phyloP scores from a whole-genome alignment of 2,329 filamentous ascomycete species.

The Neopestalotiopsis clavispora region DNA sequence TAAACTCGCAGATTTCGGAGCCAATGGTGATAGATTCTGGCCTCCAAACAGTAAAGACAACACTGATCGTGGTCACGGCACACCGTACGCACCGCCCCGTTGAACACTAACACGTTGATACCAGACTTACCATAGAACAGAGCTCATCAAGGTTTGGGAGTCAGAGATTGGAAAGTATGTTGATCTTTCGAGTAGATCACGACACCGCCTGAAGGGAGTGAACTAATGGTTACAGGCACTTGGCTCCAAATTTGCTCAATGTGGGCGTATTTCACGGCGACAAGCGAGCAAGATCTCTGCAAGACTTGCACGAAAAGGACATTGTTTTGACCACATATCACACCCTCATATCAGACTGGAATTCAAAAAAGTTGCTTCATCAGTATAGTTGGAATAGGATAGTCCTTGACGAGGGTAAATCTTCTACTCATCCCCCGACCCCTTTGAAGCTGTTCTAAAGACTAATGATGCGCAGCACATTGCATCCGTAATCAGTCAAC shows the following conservation, averaged over 20 bases:
- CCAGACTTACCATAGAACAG: neutral
- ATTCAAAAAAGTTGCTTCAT: neutral
- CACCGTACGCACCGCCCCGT: neutral
- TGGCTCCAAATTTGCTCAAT: neutral
- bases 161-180: neutral
- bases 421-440: neutral
- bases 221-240: neutral
- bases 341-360: conserved; percentile 10
- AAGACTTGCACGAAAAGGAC: conserved; percentile 9
- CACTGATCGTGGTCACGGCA: neutral
- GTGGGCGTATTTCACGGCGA: conserved; percentile 6
- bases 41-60: neutral
- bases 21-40: neutral
- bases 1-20: neutral
- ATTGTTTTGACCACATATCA: conserved; percentile 17
- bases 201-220: neutral
- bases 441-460: neutral
- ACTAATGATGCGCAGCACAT: neutral
- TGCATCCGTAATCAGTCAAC: neutral
- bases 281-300: neutral
- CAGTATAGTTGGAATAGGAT: neutral
- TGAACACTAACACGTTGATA: neutral
- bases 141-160: neutral
- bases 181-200: neutral
- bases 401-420: conserved; percentile 15